Conservation (phyloP, 176 grass and related monocot genomes). For the Juncus effusus region DNA sequence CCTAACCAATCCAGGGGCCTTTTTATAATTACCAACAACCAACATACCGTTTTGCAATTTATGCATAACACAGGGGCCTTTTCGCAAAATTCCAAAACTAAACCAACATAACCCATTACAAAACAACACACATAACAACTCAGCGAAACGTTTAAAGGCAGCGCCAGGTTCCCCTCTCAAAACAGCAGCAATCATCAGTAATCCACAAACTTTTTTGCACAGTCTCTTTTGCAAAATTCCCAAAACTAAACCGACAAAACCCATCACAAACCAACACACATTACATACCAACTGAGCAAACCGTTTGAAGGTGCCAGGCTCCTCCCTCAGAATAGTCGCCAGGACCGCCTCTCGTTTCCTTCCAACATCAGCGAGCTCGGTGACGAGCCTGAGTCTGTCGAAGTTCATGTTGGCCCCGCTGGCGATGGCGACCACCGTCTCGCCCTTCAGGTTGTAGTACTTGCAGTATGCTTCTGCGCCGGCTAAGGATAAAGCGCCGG, state of each 20-base stretch:
- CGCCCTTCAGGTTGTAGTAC: constrained; percentile 79
- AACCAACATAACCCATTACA: too few species aligned
- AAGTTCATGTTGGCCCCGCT: constrained; percentile 99
- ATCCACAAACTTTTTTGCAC: constrained; percentile 3
- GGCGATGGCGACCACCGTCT: constrained; percentile 80
- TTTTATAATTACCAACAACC: too few species aligned
- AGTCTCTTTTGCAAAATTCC: not conserved
- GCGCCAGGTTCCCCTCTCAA: not conserved
- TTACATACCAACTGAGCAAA: constrained; percentile 58
- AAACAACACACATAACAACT: too few species aligned
- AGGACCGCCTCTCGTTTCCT: constrained; percentile 84
- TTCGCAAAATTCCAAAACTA: too few species aligned
- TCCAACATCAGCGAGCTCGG: constrained; percentile 94
- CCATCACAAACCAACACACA: not conserved
- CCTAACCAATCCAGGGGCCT: too few species aligned
- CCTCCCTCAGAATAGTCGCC: constrained; percentile 78
- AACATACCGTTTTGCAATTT: too few species aligned
- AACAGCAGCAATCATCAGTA: not conserved
- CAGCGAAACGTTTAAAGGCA: too few species aligned
- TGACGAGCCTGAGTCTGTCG: constrained; percentile 81
- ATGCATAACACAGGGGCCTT: too few species aligned
- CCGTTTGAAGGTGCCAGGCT: constrained; percentile 85
- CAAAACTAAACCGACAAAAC: not conserved
- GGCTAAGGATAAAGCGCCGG: constrained; percentile 81
- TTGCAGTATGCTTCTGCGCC: constrained; percentile 97